A percentile compares a stretch with the other conserved stretches of the same genome.
Conservation (phyloP, 495 filamentous ascomycete species). For the Mytilinidion resinicola region DNA sequence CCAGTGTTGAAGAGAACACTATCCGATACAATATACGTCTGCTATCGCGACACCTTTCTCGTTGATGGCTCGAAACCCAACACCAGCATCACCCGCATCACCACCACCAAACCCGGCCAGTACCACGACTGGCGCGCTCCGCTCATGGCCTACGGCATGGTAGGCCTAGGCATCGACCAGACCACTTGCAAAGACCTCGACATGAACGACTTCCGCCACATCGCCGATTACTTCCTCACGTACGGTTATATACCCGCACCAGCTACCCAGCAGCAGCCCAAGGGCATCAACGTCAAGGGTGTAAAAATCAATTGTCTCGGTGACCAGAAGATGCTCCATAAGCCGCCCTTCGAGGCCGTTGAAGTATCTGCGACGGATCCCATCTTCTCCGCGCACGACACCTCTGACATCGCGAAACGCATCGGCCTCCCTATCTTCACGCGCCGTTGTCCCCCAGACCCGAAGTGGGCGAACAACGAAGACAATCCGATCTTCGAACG, state of each 20-base stretch:
- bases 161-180: slow-evolving; percentile 12
- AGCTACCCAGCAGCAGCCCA: neutral
- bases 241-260: slow-evolving; percentile 4
- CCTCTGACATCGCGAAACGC: slow-evolving; percentile 3
- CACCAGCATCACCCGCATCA: slow-evolving; percentile 15
- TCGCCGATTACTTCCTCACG: slow-evolving; percentile 30
- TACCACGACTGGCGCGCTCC: slow-evolving; percentile 26
- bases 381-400: neutral
- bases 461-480: slow-evolving; percentile 4
- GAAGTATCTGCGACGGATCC: slow-evolving; percentile 15
- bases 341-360: slow-evolving; percentile 29
- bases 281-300: slow-evolving; percentile 16
- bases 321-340: slow-evolving; percentile 25
- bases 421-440: slow-evolving; percentile 8
- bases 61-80: slow-evolving; percentile 29
- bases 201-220: slow-evolving; percentile 33
- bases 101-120: neutral
- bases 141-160: slow-evolving; percentile 19
- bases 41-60: slow-evolving; percentile 15
- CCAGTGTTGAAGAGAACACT: neutral
- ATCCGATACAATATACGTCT: slow-evolving; percentile 11
- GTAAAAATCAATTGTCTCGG: slow-evolving; percentile 36
- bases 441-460: neutral
- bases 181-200: slow-evolving; percentile 25
- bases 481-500: neutral